Conservation (phyloP, 2,329 filamentous ascomycete genomes). For the Alternaria tenuissima region DNA sequence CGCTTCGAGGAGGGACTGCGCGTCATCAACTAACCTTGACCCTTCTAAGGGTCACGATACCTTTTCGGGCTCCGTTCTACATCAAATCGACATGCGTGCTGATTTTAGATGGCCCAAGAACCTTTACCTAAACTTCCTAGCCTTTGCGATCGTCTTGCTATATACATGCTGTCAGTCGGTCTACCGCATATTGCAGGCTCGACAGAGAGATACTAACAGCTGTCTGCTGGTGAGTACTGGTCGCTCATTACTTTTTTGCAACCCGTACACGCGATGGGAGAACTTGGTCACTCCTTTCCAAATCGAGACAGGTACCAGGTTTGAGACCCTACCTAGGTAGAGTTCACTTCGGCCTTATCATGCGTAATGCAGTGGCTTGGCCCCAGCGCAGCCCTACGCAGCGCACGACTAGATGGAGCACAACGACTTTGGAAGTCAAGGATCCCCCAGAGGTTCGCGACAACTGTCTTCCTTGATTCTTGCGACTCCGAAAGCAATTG, state of each 20-base stretch:
- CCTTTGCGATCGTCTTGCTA: not conserved
- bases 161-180: not conserved
- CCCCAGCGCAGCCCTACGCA: not conserved
- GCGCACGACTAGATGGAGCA: not conserved
- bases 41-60: not conserved
- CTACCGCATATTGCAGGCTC: not conserved
- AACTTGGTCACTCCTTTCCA: not conserved
- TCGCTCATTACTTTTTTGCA: not conserved
- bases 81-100: not conserved
- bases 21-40: not conserved
- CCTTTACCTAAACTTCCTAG: not conserved
- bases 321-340: not conserved
- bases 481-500: not conserved
- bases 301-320: not conserved
- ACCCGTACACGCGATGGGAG: not conserved
- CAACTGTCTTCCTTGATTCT: too few relatives aligned
- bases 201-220: not conserved
- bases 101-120: not conserved
- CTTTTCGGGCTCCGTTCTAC: not conserved
- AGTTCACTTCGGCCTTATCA: conserved; percentile 10
- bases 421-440: not conserved
- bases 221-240: not conserved
- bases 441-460: not conserved
- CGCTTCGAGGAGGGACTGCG: not conserved
- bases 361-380: conserved; percentile 11